Evolutionary conservation across 192 early-diverging fungal genomes (phyloP).

Genomic region (Entrophospora sp.): DNA sequence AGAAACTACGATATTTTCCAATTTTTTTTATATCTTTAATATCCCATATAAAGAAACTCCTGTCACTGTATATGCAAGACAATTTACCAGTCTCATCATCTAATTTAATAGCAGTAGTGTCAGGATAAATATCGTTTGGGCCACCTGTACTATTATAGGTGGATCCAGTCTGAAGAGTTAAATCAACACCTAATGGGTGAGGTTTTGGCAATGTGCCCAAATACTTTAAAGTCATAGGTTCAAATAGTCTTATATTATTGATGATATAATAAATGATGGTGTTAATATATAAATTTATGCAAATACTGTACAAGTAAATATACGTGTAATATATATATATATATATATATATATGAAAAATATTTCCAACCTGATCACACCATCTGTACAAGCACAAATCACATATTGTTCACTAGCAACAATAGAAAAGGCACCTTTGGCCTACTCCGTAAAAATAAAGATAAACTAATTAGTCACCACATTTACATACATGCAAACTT

Average conservation of each 20-base stretch:
- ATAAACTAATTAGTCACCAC: too few species aligned
- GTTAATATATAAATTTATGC: too few species aligned
- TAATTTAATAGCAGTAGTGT: constrained; percentile 49
- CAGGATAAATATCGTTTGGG: constrained; percentile 38
- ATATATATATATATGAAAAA: too few species aligned
- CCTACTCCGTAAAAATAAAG: too few species aligned
- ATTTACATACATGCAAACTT: too few species aligned
- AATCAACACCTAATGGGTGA: constrained; percentile 52
- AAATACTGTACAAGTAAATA: too few species aligned
- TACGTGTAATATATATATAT: too few species aligned
- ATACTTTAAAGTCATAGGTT: constrained; percentile 57
- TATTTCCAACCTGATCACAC: constrained; percentile 49
- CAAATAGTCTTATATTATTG: constrained; percentile 52
- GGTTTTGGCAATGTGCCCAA: constrained; percentile 60
- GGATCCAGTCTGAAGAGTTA: constrained; percentile 12
- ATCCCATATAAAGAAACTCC: constrained; percentile 64
- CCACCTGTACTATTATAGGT: constrained; percentile 8
- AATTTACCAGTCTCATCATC: constrained; percentile 40
- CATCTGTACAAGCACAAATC: constrained; percentile 64
- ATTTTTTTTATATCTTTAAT: constrained; percentile 46
- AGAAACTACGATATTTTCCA: constrained; percentile 46
- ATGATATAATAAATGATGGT: too few species aligned
- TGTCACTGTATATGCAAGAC: constrained; percentile 59
- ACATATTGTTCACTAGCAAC: constrained; percentile 44
- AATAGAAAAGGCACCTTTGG: constrained; percentile 47